Conservation (phyloP, 2,329 filamentous ascomycete genomes). For the Venturia aucupariae region DNA sequence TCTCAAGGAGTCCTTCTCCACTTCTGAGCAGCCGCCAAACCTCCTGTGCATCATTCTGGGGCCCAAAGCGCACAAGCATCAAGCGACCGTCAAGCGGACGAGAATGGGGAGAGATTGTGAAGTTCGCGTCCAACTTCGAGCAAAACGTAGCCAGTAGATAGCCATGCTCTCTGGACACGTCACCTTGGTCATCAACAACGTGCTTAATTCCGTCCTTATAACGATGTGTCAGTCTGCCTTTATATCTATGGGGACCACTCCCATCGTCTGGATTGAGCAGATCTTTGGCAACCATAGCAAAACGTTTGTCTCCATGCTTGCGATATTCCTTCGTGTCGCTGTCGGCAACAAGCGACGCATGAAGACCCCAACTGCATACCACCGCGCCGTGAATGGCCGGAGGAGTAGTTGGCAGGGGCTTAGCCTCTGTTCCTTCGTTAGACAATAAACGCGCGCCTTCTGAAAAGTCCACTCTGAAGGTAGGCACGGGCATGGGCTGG, state of each 20-base stretch:
- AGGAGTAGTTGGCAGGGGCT: slow-evolving; percentile 20
- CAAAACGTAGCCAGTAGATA: slow-evolving; percentile 72
- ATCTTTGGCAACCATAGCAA: slow-evolving; percentile 75
- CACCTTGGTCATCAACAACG: background rate
- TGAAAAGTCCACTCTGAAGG: slow-evolving; percentile 37
- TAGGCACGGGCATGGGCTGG: slow-evolving; percentile 29
- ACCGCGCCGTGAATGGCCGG: slow-evolving; percentile 58
- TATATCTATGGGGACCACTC: slow-evolving; percentile 45
- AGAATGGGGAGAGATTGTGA: slow-evolving; percentile 69
- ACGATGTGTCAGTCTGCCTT: no score
- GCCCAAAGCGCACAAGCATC: slow-evolving; percentile 65
- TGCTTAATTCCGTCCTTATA: no score
- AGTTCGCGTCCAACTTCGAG: slow-evolving; percentile 71
- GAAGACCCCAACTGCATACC: slow-evolving; percentile 83
- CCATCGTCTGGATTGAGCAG: slow-evolving; percentile 48
- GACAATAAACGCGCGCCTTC: slow-evolving; percentile 33
- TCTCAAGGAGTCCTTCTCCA: slow-evolving; percentile 46
- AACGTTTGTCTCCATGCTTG: slow-evolving; percentile 65
- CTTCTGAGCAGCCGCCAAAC: slow-evolving; percentile 62
- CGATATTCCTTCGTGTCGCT: slow-evolving; percentile 79
- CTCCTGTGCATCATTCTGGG: slow-evolving; percentile 48
- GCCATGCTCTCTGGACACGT: slow-evolving; percentile 44
- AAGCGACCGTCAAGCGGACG: slow-evolving; percentile 62
- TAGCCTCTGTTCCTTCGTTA: slow-evolving; percentile 37
- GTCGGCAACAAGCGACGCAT: slow-evolving; percentile 81